Evolutionary conservation across 1,284 basidiomycete species (phyloP).

Genomic region (Phaffia rhodozyma): DNA sequence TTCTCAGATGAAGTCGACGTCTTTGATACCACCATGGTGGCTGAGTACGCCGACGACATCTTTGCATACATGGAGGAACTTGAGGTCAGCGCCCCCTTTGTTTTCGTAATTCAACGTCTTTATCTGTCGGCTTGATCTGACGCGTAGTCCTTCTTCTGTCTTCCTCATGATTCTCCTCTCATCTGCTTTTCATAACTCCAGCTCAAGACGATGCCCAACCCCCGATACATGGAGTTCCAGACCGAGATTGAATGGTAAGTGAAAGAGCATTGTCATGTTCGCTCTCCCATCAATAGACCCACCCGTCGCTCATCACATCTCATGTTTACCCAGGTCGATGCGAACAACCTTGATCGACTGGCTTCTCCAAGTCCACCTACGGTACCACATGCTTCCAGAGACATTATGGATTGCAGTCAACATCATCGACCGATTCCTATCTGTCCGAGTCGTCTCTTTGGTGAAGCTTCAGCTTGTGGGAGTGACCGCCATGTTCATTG

Average conservation of each 20-base stretch:
- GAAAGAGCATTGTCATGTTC: neutral
- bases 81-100: conserved; percentile 47
- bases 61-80: conserved; percentile 90
- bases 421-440: conserved; percentile 52
- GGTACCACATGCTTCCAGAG: conserved; percentile 54
- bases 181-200: conserved; percentile 12
- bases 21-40: conserved; percentile 91
- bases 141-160: neutral
- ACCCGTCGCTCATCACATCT: neutral
- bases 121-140: neutral
- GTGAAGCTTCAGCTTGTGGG: conserved; percentile 54
- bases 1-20: conserved; percentile 64
- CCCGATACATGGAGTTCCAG: conserved; percentile 90
- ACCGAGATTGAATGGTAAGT: conserved; percentile 80
- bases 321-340: conserved; percentile 38
- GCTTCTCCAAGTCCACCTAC: conserved; percentile 50
- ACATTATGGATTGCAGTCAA: conserved; percentile 58
- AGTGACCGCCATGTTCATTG: conserved; percentile 53
- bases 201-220: conserved; percentile 61
- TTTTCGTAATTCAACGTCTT: neutral
- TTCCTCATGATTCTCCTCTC: neutral
- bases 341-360: conserved; percentile 45
- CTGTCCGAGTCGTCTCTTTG: conserved; percentile 47
- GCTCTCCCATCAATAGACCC: too few species aligned
- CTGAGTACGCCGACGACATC: conserved; percentile 95